These are phyloP conservation scores for Metarhizium sp. DNA, from an alignment of 2,329 filamentous ascomycete genomes.

Conservation along the genomic window DNA sequence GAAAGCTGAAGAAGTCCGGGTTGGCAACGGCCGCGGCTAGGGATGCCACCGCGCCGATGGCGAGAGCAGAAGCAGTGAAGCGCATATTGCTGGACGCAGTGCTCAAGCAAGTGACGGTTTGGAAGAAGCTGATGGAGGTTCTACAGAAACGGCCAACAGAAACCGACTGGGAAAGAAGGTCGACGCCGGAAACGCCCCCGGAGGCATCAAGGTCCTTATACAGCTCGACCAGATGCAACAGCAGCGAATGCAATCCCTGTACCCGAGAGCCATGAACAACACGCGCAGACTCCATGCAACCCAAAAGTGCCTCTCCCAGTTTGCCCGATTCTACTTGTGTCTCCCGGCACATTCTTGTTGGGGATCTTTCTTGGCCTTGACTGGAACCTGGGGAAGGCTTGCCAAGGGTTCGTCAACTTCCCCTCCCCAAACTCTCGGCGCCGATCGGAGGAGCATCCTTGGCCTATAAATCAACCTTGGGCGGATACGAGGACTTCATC, in stretches of 20 bases:
- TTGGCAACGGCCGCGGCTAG: constrained; percentile 12
- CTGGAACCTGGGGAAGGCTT: too few species aligned
- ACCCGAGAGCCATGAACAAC: neutral
- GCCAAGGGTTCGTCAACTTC: too few species aligned
- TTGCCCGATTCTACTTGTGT: too few species aligned
- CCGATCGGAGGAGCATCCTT: too few species aligned
- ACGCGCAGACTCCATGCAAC: neutral
- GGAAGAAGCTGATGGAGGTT: neutral
- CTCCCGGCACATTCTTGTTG: too few species aligned
- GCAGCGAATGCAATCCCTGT: neutral
- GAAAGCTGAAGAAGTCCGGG: constrained; percentile 18
- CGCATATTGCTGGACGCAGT: constrained; percentile 17
- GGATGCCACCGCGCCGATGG: constrained; percentile 19
- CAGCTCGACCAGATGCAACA: neutral
- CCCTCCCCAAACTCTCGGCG: too few species aligned
- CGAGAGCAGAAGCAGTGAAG: constrained; percentile 15
- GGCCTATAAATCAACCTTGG: neutral
- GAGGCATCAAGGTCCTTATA: neutral
- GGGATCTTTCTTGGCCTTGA: too few species aligned
- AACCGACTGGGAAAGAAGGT: neutral
- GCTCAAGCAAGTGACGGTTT: constrained; percentile 7
- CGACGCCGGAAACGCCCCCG: too few species aligned
- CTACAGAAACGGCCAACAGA: too few species aligned
- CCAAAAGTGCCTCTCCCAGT: neutral
- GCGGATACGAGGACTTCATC: neutral